Evolutionary conservation across 345 rosid genomes (phyloP), one percentile per base, ranked within the genome.

Genomic region (Aethionema arabicum): DNA sequence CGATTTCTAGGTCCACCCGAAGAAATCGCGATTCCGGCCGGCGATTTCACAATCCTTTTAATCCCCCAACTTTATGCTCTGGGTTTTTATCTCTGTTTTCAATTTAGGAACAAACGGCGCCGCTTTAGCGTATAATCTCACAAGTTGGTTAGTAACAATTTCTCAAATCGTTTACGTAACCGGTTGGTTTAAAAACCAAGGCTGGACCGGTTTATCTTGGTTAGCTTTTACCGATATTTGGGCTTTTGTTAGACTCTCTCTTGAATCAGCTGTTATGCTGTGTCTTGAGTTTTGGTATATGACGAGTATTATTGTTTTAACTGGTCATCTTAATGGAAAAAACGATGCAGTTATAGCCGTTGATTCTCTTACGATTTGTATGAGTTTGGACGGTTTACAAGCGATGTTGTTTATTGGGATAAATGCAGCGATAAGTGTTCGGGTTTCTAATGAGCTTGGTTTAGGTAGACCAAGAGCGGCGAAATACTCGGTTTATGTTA

Each of bases 261-360:
- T n/a, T n/a, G n/a, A n/a, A n/a, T n/a, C n/a, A n/a, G n/a, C n/a
- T n/a, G n/a, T 88, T 15, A 91, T 91, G 95, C 88, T 85, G 33
- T 91, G 96, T 74, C 72, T 90, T 21, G 95, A 90, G 65, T 2
- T 90, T 31, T 87, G 93, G 95, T 87, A 90, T 59, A 82, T 87
- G 86, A 87, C 80, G 93, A 85, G 91, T 48, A 76, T 87, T 52
- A 79, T 78, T 36, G 68, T 90, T 46, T 90, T 87, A 30, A 79
- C 90, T 5, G 90, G 93, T 11, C 89, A 69, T 40, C 95, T 90
- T 44, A n/a, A n/a, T n/a, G n/a, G n/a, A n/a, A n/a, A n/a, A n/a
- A 68, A 76, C 35, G 77, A 84, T 45, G 93, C 91, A 2, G 85
- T 85, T n/a, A 51, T 81, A 39, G 87, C 89, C 0, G 91, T 87